Evolutionary conservation across 2,329 filamentous ascomycete species (phyloP).

Genomic region (Paracorniculantispora psalliotae): DNA sequence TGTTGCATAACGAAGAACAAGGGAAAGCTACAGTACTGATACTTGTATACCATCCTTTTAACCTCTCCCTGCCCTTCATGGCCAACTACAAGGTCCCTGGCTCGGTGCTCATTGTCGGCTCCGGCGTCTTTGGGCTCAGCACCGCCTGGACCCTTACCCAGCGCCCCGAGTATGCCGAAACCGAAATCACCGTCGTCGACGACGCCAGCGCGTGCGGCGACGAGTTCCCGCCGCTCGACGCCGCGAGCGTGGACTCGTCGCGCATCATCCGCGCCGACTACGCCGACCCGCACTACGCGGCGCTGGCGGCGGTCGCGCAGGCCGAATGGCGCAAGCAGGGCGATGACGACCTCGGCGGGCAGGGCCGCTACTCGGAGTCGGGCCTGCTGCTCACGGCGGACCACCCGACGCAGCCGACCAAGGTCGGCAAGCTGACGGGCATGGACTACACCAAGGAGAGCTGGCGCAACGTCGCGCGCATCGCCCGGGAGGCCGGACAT

Average conservation of each 20-base stretch:
- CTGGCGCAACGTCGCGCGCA: conserved; percentile 54
- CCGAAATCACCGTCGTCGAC: conserved; percentile 56
- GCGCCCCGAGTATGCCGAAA: conserved; percentile 49
- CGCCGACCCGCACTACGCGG: conserved; percentile 69
- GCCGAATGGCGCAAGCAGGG: conserved; percentile 60
- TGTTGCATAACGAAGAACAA: no score
- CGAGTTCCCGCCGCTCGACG: conserved; percentile 57
- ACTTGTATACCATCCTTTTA: no score
- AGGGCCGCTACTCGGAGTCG: conserved; percentile 64
- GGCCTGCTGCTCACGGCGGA: conserved; percentile 63
- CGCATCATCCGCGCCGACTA: conserved; percentile 73
- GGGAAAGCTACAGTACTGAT: no score
- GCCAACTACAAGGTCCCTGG: conserved; percentile 28
- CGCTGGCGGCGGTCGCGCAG: conserved; percentile 67
- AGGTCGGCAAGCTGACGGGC: conserved; percentile 36
- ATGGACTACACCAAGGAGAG: conserved; percentile 57
- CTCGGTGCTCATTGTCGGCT: conserved; percentile 63
- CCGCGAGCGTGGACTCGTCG: conserved; percentile 57
- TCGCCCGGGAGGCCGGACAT: conserved; percentile 37
- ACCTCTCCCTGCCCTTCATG: no score
- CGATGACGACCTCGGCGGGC: conserved; percentile 51
- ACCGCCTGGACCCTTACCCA: conserved; percentile 64
- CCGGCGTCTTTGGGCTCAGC: conserved; percentile 58
- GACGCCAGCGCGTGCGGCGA: conserved; percentile 36
- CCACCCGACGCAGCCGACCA: conserved; percentile 26